These are phyloP conservation scores for Colletotrichum plurivorum DNA, from an alignment of 2,329 filamentous ascomycete genomes.

Conservation along the genomic window DNA sequence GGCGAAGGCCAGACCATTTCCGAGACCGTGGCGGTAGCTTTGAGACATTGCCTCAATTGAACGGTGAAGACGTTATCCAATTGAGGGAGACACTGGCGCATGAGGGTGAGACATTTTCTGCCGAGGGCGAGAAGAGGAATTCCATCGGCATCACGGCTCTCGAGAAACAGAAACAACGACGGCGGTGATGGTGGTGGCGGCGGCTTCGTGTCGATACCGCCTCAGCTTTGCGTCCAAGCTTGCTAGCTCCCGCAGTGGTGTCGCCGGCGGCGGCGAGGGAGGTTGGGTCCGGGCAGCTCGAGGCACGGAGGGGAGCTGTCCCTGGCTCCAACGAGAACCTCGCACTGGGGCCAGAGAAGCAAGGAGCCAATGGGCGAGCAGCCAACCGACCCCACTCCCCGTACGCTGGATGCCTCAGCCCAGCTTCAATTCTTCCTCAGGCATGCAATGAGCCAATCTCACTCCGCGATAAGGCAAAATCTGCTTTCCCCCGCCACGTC, in stretches of 20 bases:
- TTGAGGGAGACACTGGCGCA: constrained; percentile 17
- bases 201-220: too few species aligned
- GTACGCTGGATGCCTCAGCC: neutral
- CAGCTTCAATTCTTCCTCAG: constrained; percentile 2
- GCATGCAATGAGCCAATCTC: constrained; percentile 1
- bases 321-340: too few species aligned
- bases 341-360: too few species aligned
- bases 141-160: constrained; percentile 13
- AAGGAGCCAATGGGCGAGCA: too few species aligned
- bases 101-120: constrained; percentile 31
- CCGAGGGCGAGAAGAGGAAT: neutral
- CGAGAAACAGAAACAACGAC: constrained; percentile 6
- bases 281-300: too few species aligned
- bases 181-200: neutral
- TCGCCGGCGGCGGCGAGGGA: too few species aligned
- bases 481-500: constrained; percentile 10
- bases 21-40: neutral
- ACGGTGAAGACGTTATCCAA: constrained; percentile 16
- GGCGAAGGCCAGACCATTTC: constrained; percentile 1
- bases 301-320: too few species aligned
- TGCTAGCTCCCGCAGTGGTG: too few species aligned
- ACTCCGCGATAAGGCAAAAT: constrained; percentile 16
- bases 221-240: too few species aligned
- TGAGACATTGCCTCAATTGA: constrained; percentile 1
- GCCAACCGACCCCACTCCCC: too few species aligned